phyloP scores from a whole-genome alignment of 2,329 filamentous ascomycete species.

The Pleomassaria siparia region DNA sequence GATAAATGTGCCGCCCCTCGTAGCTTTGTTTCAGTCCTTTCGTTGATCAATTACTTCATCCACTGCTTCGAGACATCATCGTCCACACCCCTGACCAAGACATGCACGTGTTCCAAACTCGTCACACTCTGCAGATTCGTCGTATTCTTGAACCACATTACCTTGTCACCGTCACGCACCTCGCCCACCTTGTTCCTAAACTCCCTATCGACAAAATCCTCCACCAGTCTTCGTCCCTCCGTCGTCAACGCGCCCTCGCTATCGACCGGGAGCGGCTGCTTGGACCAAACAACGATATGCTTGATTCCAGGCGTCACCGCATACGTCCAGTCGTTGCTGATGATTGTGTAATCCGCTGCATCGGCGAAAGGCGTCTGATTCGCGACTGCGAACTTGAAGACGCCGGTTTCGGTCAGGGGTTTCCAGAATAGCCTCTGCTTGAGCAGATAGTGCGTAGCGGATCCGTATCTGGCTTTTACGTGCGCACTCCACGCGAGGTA shows the following conservation, averaged over 20 bases:
- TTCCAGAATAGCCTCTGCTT: conserved; percentile 57
- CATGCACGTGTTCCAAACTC: conserved; percentile 72
- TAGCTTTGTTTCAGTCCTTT: neutral
- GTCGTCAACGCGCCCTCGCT: conserved; percentile 33
- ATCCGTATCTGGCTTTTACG: conserved; percentile 58
- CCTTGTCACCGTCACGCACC: conserved; percentile 45
- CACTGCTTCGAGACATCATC: conserved; percentile 44
- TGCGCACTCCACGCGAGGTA: conserved; percentile 62
- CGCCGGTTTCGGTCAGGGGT: conserved; percentile 17
- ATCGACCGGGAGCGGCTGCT: conserved; percentile 37
- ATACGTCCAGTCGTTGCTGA: conserved; percentile 67
- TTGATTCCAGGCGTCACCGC: conserved; percentile 56
- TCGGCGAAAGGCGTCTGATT: conserved; percentile 58
- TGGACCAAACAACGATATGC: conserved; percentile 60
- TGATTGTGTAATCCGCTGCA: conserved; percentile 56
- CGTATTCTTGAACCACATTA: conserved; percentile 69
- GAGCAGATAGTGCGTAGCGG: conserved; percentile 59
- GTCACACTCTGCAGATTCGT: conserved; percentile 62
- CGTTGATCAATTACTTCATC: conserved; percentile 25
- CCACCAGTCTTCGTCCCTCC: conserved; percentile 29
- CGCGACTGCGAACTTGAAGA: conserved; percentile 43
- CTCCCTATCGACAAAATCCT: conserved; percentile 39
- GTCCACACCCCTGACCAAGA: conserved; percentile 72
- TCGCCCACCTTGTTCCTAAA: conserved; percentile 50
- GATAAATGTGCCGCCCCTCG: neutral